Base-by-base conservation (phyloP, 2,329 filamentous ascomycete genomes). In the Scolecobasidium constrictum region DNA sequence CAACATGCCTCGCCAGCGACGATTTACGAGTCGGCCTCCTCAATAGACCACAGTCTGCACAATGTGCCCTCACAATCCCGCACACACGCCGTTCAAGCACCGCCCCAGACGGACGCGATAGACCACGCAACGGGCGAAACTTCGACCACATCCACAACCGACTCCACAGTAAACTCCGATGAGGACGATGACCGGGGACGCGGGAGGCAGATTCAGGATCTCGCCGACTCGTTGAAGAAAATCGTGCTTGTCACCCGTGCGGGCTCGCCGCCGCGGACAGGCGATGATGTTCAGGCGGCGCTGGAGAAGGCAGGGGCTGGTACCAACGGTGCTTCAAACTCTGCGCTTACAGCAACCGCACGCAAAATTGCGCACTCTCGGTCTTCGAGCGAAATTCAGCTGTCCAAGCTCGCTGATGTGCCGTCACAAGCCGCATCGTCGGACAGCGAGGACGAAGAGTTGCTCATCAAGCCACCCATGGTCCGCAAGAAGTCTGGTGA, bases 401-500 rank as follows among this genome's bases (percentile, higher is more conserved):
- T 77, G 38, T 68, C 57, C 53, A 68, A 59, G 46, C 66, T 56
- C 44, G 62, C 55, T 47, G 53, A 69, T 52, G 54, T 68, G 56
- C 56, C 68, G 52, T 62, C 63, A 13, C 54, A 63, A 42, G 61
- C 62, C 43, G 67, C 64, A 35, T 63, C 65, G 9, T 61, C 63
- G 26, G 73, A 72, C 36, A 71, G 69, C 51, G 71, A 76, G 46
- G 50, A 81, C 72, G 59, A 55, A 65, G 77, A 60, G 65, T 81
- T 67, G 17, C 16, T 4, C 44, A 53, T 73, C 47, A 93, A 92
- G 65, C 87, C 88, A n/a, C 79, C 80, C 42, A 93, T 96, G 78
- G 80, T 98, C 9, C 81, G 92, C 54, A 98, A 98, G 69, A 98
- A 98, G 72, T 96, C 92, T 31, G 92, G 92, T 23, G 92, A 98